phyloP scores from a whole-genome alignment of 768 basidiomycete species.

The Tulasnella sp. region DNA sequence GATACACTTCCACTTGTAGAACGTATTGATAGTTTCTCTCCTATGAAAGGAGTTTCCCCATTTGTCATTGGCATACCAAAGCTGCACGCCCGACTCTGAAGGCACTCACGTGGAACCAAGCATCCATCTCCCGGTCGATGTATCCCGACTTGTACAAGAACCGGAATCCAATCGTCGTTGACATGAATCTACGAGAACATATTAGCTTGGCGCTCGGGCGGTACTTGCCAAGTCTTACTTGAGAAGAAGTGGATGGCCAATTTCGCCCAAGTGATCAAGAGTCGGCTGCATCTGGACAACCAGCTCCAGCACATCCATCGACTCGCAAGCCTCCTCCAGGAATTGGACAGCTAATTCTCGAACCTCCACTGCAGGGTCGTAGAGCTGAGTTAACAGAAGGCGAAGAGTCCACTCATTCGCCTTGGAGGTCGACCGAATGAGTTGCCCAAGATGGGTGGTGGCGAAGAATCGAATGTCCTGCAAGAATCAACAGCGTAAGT shows the following conservation, averaged over 20 bases:
- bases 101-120: conserved; percentile 82
- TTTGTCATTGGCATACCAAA: neutral
- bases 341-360: conserved; percentile 85
- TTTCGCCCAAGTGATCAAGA: conserved; percentile 90
- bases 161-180: conserved; percentile 85
- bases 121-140: conserved; percentile 91
- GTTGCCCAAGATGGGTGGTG: conserved; percentile 76
- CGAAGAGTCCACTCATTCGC: conserved; percentile 86
- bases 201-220: neutral
- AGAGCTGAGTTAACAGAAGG: conserved; percentile 89
- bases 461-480: conserved; percentile 86
- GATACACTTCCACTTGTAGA: conserved; percentile 87
- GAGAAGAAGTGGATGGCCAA: conserved; percentile 81
- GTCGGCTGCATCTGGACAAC: conserved; percentile 94
- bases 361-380: conserved; percentile 87
- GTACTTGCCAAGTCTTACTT: conserved; percentile 51
- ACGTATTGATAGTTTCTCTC: conserved; percentile 92
- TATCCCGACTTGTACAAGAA: conserved; percentile 90
- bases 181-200: conserved; percentile 68
- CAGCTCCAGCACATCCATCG: conserved; percentile 73
- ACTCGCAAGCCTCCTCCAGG: conserved; percentile 85
- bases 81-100: neutral
- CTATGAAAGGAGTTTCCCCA: conserved; percentile 40
- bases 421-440: conserved; percentile 59
- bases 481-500: neutral